Evolutionary conservation across 2,329 filamentous ascomycete species (phyloP).

Genomic region (Pseudocercospora eumusae): DNA sequence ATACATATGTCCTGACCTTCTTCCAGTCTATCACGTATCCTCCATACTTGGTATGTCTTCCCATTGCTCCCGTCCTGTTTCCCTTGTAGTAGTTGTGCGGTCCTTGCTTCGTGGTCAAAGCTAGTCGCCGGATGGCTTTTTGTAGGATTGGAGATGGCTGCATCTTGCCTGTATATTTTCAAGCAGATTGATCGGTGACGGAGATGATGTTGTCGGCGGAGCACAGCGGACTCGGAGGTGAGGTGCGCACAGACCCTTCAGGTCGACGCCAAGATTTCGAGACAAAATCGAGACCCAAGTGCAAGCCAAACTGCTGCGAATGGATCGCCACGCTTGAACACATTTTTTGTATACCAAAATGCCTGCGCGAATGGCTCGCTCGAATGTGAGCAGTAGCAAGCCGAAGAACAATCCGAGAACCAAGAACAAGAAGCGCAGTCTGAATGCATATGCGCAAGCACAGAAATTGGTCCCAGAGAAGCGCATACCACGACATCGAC

Average conservation of each 20-base stretch:
- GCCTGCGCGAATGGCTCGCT: conserved; percentile 49
- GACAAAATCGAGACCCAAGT: not conserved
- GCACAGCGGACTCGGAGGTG: conserved; percentile 18
- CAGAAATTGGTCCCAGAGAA: conserved; percentile 55
- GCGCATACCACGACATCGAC: conserved; percentile 58
- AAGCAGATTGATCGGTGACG: not conserved
- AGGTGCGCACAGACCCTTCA: conserved; percentile 1
- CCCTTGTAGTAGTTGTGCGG: conserved; percentile 97
- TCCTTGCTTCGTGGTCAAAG: conserved; percentile 88
- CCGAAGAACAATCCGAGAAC: conserved; percentile 40
- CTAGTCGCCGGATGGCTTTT: conserved; percentile 70
- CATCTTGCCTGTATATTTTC: conserved; percentile 26
- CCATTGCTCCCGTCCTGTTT: conserved; percentile 84
- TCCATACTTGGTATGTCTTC: conserved; percentile 78
- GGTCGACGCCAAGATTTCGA: conserved; percentile 22
- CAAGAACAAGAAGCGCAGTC: conserved; percentile 56
- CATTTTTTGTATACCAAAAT: conserved; percentile 36
- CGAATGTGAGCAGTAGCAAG: conserved; percentile 31
- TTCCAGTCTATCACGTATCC: conserved; percentile 80
- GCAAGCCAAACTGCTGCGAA: too few relatives aligned
- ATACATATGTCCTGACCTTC: conserved; percentile 89
- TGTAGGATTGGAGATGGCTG: conserved; percentile 69
- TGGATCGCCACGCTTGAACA: conserved; percentile 4
- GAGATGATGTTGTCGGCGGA: conserved; percentile 17
- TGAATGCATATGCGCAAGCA: conserved; percentile 68